A percentile compares a stretch with the other conserved stretches of the same genome.
Conservation (phyloP, 768 basidiomycete genomes). For the Boletus insuetus region DNA sequence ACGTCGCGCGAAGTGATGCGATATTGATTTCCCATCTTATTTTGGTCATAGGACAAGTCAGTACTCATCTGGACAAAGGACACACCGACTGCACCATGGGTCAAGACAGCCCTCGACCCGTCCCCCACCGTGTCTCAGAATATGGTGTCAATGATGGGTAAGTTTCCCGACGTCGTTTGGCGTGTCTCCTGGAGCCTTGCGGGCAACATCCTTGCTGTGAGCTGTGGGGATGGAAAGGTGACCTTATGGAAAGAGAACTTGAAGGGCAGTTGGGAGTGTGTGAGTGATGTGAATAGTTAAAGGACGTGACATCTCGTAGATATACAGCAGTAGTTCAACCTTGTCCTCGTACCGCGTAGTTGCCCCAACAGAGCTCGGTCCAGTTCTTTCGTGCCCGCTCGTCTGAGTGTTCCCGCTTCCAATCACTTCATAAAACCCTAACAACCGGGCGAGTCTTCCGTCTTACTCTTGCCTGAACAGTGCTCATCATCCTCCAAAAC, state of each 20-base stretch:
- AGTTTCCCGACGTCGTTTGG: slow-evolving; percentile 98
- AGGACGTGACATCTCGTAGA: too few species aligned
- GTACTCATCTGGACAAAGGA: slow-evolving; percentile 93
- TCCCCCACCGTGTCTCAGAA: slow-evolving; percentile 47
- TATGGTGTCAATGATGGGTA: slow-evolving; percentile 53
- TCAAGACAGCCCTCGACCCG: slow-evolving; percentile 77
- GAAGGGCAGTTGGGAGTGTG: slow-evolving; percentile 94
- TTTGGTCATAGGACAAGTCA: slow-evolving; percentile 59
- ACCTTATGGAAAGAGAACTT: slow-evolving; percentile 98
- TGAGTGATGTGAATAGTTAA: slow-evolving; percentile 90
- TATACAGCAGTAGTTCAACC: too few species aligned
- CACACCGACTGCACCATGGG: slow-evolving; percentile 69
- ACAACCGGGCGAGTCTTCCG: too few species aligned
- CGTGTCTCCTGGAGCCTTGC: slow-evolving; percentile 98
- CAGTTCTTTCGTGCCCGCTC: too few species aligned
- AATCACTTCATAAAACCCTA: too few species aligned
- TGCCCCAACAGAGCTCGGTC: too few species aligned
- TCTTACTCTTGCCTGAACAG: too few species aligned
- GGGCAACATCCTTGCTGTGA: slow-evolving; percentile 93
- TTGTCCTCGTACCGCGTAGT: too few species aligned
- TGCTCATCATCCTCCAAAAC: too few species aligned
- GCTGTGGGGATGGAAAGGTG: slow-evolving; percentile 97
- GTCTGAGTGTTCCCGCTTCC: too few species aligned
- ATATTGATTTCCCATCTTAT: not conserved
- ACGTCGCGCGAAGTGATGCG: slow-evolving; percentile 9